A percentile compares a stretch with the other conserved stretches of the same genome.
Evolutionary conservation across 225 moss, liverwort and hornwort species (phyloP).

Genomic region (Takakia lepidozioides): DNA sequence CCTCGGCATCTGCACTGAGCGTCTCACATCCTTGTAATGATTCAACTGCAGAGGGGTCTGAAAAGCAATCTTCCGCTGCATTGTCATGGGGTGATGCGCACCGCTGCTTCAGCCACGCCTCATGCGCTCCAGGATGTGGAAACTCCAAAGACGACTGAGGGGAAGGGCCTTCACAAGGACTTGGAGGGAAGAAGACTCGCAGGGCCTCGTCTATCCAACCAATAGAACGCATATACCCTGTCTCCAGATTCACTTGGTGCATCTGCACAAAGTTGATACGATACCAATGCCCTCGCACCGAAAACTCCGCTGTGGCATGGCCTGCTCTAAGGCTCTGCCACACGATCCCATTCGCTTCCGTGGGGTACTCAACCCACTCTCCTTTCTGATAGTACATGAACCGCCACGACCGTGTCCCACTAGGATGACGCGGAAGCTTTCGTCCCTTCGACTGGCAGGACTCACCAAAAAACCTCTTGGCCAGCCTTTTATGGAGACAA

Average conservation of each 20-base stretch:
- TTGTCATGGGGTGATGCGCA: constrained; percentile 37
- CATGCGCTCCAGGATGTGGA: neutral
- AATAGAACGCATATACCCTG: constrained; percentile 1
- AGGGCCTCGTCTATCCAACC: constrained; percentile 9
- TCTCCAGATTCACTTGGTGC: constrained; percentile 19
- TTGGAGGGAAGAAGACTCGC: constrained; percentile 12
- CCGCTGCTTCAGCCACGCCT: constrained; percentile 7
- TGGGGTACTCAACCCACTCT: constrained; percentile 32
- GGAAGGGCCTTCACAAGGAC: constrained; percentile 17
- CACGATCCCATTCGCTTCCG: constrained; percentile 24
- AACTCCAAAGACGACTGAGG: neutral
- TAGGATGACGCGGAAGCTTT: no score
- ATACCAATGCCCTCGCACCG: constrained; percentile 4
- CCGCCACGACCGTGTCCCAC: constrained; percentile 29
- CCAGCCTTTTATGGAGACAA: no score
- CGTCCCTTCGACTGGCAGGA: no score
- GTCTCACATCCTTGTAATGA: no score
- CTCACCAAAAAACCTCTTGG: no score
- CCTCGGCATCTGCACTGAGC: no score
- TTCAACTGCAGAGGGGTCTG: no score
- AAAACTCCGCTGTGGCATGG: constrained; percentile 18
- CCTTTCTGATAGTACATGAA: constrained; percentile 44
- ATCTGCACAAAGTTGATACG: constrained; percentile 18
- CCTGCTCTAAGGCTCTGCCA: constrained; percentile 23
- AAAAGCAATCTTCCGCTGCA: no score